These are phyloP conservation scores for Chlorophyllum brunneum DNA, from an alignment of 768 basidiomycete genomes.

Conservation along the genomic window DNA sequence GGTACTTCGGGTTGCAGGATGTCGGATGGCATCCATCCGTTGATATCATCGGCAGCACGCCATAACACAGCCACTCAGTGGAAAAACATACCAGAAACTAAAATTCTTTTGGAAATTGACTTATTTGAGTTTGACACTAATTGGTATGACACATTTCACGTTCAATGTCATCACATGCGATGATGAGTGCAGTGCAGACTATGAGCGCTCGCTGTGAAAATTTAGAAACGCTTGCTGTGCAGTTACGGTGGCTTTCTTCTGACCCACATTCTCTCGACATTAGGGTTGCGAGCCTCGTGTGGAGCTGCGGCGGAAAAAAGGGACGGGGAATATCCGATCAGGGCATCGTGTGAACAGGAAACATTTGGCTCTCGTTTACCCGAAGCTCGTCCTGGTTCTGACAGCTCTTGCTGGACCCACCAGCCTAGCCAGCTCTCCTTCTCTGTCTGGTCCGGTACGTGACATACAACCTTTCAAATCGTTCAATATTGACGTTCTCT, in stretches of 20 bases:
- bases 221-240: not conserved
- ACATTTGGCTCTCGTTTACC: slow-evolving; percentile 4
- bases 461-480: not conserved
- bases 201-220: too few relatives aligned
- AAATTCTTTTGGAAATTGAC: too few relatives aligned
- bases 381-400: not conserved
- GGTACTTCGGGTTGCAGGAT: too few relatives aligned
- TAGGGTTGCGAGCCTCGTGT: slow-evolving; percentile 9
- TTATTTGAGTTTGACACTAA: too few relatives aligned
- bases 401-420: slow-evolving; percentile 9
- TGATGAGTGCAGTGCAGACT: too few relatives aligned
- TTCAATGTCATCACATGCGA: too few relatives aligned
- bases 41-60: too few relatives aligned
- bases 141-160: too few relatives aligned
- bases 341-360: slow-evolving; percentile 12
- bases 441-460: slow-evolving; percentile 1
- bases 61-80: too few relatives aligned
- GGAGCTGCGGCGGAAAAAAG: not conserved
- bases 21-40: too few relatives aligned
- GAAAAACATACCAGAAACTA: too few relatives aligned
- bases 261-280: not conserved
- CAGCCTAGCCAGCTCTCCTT: not conserved
- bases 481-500: not conserved
- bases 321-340: slow-evolving; percentile 7
- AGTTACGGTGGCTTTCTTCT: not conserved